Percentiles rank a stretch among this genome's conserved stretches.
Evolutionary conservation across 202 grass and related monocot species (phyloP).

Genomic region (Zoysia matrella): DNA sequence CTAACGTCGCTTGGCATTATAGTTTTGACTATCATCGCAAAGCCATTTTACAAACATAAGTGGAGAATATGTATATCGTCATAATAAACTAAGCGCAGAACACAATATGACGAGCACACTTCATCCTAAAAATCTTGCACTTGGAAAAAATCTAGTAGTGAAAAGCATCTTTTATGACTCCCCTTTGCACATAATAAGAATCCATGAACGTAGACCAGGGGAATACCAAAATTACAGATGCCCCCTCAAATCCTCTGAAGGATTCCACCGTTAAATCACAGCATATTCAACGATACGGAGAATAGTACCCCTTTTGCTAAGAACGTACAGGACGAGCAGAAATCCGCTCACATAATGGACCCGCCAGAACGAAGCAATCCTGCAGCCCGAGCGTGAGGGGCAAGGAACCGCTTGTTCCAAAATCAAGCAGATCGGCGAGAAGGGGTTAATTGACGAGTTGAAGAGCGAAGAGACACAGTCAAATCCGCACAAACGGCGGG

Average conservation of each 20-base stretch:
- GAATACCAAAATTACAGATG: background rate
- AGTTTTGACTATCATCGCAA: constrained; percentile 27
- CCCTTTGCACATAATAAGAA: background rate
- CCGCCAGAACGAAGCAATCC: background rate
- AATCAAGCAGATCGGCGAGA: background rate
- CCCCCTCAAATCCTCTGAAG: background rate
- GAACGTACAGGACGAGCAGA: background rate
- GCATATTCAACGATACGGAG: background rate
- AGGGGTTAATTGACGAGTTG: background rate
- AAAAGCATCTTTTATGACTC: background rate
- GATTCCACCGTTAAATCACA: background rate
- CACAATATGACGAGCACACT: background rate
- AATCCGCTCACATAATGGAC: background rate
- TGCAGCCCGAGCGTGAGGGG: background rate
- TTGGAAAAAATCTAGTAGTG: background rate
- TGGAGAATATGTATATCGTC: constrained; percentile 16
- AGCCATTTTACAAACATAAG: background rate
- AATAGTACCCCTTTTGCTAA: constrained; percentile 24
- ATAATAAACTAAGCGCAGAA: constrained; percentile 20
- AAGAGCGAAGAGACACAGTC: background rate
- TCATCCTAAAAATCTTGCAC: background rate
- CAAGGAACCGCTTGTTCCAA: background rate
- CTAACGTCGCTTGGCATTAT: background rate
- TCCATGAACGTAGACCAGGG: background rate
- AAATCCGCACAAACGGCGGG: background rate